Base-by-base conservation (phyloP, 768 basidiomycete genomes). In the Termitomyces sp. region DNA sequence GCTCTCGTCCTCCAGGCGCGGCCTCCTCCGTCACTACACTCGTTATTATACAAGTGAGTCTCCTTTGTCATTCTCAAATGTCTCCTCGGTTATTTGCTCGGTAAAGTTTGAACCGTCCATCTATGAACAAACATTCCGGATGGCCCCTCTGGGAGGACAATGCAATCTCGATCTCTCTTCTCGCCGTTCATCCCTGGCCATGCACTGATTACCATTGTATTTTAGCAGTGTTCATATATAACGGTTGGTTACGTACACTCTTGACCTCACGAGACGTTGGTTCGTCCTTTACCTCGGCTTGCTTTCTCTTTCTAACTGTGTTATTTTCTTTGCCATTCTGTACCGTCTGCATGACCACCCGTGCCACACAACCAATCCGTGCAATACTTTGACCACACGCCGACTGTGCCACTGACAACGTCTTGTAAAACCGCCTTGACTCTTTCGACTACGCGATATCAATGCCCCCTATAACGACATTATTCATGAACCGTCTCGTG, bases 11-110 rank as follows among this genome's bases (percentile, higher is more conserved):
- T 66, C 68, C 73, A 84, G 84, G 85, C 77, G 78, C 84, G 85
- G 85, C 85, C 83, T 84, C 85, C 84, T 87, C 84, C 84, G 83
- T 77, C 66, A 69, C 71, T 71, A 81, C 83, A 72, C 68, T 88
- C 86, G 63, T 85, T 86, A 75, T 73, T 66, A 71, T 64, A 64
- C 74, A 76, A 81, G 85, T 85, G 62, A 61, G 77, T 70, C 32
- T 58, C 57, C 59, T 64, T 65, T 66, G 55, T 64, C 33, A 38
- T 53, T 54, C 53, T 43, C 44, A 50, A 43, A 44, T 44, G 13
- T 14, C 33, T 49, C 48, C 40, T 62, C 62, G 63, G 55, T 28
- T 48, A 41, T 30, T 30, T 12, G 38, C 50, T 52, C 26, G 51
- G 20, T 26, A 8, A 52, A 52, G 23, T 26, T 38, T 28, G 18